A percentile compares a stretch with the other conserved stretches of the same genome.
Conservation (phyloP, 2,329 filamentous ascomycete genomes). For the Pseudocercospora fijiensis region DNA sequence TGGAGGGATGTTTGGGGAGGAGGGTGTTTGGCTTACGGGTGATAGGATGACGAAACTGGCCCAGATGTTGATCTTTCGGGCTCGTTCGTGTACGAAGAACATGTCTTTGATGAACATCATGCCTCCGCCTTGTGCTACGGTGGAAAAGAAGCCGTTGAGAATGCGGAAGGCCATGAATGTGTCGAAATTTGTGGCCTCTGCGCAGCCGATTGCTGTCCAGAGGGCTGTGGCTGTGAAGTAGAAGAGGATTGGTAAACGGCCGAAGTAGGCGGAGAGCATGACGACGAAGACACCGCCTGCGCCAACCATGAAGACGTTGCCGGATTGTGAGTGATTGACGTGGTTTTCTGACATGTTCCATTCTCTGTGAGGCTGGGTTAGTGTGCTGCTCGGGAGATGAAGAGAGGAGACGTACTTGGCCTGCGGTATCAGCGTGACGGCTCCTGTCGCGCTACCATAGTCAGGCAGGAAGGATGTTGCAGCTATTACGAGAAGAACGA, state of each 20-base stretch:
- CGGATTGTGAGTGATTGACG: constrained; percentile 14
- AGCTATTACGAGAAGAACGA: constrained; percentile 32
- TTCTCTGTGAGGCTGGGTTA: constrained; percentile 3
- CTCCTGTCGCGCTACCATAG: constrained; percentile 18
- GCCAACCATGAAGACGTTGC: constrained; percentile 44
- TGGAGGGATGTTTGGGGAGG: background rate
- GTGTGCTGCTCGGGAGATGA: background rate
- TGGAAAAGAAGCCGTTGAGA: constrained; percentile 43
- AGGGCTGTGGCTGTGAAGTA: constrained; percentile 42
- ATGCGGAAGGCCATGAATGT: constrained; percentile 46
- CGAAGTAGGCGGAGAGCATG: constrained; percentile 46
- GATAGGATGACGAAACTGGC: constrained; percentile 16
- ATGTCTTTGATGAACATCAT: constrained; percentile 26
- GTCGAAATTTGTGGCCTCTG: constrained; percentile 40
- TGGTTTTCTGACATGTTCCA: constrained; percentile 14
- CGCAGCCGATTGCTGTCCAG: constrained; percentile 44
- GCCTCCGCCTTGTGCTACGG: constrained; percentile 19
- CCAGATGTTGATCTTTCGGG: constrained; percentile 25
- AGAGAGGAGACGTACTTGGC: constrained; percentile 4
- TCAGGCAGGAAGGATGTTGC: constrained; percentile 18
- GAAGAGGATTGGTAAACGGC: constrained; percentile 47
- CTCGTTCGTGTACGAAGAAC: constrained; percentile 27
- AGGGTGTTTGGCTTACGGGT: background rate
- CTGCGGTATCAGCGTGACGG: constrained; percentile 15
- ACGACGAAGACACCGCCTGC: constrained; percentile 45